Percentiles rank a stretch among this genome's conserved stretches.
Conservation (phyloP, 176 grass and related monocot species). For the Hyparrhenia diplandra region DNA sequence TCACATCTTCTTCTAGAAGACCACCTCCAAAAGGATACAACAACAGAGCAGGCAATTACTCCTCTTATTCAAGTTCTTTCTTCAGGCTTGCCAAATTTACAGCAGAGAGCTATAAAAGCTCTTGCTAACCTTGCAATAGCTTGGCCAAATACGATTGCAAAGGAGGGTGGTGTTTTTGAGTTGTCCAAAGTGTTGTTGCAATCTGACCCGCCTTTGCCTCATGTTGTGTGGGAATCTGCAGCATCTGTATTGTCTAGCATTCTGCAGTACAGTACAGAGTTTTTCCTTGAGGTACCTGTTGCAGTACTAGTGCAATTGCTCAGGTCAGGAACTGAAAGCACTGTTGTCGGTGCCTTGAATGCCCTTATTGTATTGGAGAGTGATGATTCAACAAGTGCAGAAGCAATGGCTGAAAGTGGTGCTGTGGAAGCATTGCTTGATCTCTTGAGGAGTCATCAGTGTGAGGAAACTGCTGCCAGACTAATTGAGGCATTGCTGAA, state of each 20-base stretch:
- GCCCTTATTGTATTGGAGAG: constrained; percentile 97
- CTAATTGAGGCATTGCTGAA: constrained; percentile 91
- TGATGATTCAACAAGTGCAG: constrained; percentile 98
- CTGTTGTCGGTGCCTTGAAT: constrained; percentile 91
- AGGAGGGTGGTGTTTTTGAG: constrained; percentile 96
- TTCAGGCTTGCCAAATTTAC: constrained; percentile 76
- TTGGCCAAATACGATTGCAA: constrained; percentile 99
- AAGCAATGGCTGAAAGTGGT: constrained; percentile 99
- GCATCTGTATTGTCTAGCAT: constrained; percentile 94
- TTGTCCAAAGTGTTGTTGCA: constrained; percentile 95
- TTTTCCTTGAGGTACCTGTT: constrained; percentile 97
- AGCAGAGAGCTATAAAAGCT: constrained; percentile 97
- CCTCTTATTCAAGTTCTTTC: constrained; percentile 96
- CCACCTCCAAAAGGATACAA: constrained; percentile 80
- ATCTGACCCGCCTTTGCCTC: constrained; percentile 85
- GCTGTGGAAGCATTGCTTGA: constrained; percentile 93
- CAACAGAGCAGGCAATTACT: constrained; percentile 83
- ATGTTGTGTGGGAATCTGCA: constrained; percentile 98
- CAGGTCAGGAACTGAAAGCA: constrained; percentile 84
- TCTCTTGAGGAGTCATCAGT: constrained; percentile 87
- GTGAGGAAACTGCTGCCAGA: constrained; percentile 98
- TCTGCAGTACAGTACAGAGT: constrained; percentile 97
- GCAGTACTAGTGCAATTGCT: constrained; percentile 93
- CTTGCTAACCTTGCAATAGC: constrained; percentile 84
- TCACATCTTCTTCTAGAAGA: constrained; percentile 99